phyloP scores from a whole-genome alignment of 2,329 filamentous ascomycete species.

The Podosphaera xanthii region DNA sequence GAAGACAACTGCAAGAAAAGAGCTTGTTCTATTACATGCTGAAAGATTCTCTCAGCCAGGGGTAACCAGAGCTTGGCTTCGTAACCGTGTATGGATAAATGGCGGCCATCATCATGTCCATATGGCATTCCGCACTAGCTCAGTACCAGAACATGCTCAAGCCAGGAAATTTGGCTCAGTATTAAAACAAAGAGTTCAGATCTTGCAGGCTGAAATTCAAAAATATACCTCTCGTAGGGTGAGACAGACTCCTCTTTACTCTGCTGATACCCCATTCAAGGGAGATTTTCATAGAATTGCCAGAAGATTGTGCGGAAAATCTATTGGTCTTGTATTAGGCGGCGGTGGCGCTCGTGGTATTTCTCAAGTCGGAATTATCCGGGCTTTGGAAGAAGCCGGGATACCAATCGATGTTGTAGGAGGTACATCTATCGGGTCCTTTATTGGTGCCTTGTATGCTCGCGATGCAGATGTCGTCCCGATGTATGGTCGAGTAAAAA shows the following conservation, averaged over 20 bases:
- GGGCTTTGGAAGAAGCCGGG: slow-evolving; percentile 83
- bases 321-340: slow-evolving; percentile 79
- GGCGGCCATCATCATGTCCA: slow-evolving; percentile 94
- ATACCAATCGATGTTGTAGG: slow-evolving; percentile 91
- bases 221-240: slow-evolving; percentile 91
- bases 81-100: slow-evolving; percentile 92
- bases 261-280: slow-evolving; percentile 79
- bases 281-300: slow-evolving; percentile 90
- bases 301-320: slow-evolving; percentile 74
- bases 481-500: slow-evolving; percentile 91
- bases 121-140: slow-evolving; percentile 63
- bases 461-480: slow-evolving; percentile 91
- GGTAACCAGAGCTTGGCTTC: slow-evolving; percentile 69
- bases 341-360: slow-evolving; percentile 85
- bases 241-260: slow-evolving; percentile 73
- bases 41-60: slow-evolving; percentile 75
- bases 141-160: slow-evolving; percentile 53
- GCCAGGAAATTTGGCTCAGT: slow-evolving; percentile 62
- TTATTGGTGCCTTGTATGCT: slow-evolving; percentile 86
- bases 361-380: slow-evolving; percentile 79
- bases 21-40: slow-evolving; percentile 68
- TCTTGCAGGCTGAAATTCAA: slow-evolving; percentile 87
- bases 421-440: slow-evolving; percentile 87
- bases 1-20: slow-evolving; percentile 89
- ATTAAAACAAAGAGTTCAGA: slow-evolving; percentile 80